Conservation (phyloP, 2,329 filamentous ascomycete genomes). For the Cytospora mali region DNA sequence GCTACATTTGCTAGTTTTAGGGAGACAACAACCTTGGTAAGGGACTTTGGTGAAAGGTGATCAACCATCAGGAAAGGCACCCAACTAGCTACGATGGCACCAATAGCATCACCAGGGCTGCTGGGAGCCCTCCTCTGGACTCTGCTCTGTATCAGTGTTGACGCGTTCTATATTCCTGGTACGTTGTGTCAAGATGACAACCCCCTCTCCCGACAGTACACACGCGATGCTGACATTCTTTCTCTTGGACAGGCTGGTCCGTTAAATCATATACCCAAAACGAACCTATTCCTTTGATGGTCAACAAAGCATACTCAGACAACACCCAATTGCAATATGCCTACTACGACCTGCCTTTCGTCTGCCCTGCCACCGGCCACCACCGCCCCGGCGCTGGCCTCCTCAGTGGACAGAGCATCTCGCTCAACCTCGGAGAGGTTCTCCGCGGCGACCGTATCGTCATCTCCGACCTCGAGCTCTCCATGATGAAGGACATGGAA, state of each 20-base stretch:
- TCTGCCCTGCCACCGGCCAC: constrained; percentile 76
- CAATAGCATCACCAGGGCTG: constrained; percentile 31
- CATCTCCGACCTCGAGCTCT: constrained; percentile 79
- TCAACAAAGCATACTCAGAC: constrained; percentile 92
- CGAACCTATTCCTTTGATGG: constrained; percentile 79
- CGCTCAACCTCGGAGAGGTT: constrained; percentile 84
- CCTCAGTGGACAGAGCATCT: constrained; percentile 74
- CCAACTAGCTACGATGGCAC: constrained; percentile 17
- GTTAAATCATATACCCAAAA: constrained; percentile 77
- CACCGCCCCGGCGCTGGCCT: constrained; percentile 67
- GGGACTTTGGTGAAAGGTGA: constrained; percentile 4
- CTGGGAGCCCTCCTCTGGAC: constrained; percentile 52
- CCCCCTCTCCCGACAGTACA: background rate
- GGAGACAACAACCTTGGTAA: background rate
- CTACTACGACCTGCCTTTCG: constrained; percentile 85
- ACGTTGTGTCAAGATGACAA: constrained; percentile 35
- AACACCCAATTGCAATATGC: constrained; percentile 89
- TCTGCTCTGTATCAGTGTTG: constrained; percentile 50
- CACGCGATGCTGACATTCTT: constrained; percentile 10
- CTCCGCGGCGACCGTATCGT: constrained; percentile 84
- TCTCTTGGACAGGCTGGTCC: constrained; percentile 67
- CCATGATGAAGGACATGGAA: constrained; percentile 74
- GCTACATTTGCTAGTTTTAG: background rate
- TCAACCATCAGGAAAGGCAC: background rate
- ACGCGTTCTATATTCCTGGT: constrained; percentile 88